Percentiles rank a stretch among this genome's conserved stretches.
Conservation (phyloP, 2,329 filamentous ascomycete species). For the Xylariales sp. region DNA sequence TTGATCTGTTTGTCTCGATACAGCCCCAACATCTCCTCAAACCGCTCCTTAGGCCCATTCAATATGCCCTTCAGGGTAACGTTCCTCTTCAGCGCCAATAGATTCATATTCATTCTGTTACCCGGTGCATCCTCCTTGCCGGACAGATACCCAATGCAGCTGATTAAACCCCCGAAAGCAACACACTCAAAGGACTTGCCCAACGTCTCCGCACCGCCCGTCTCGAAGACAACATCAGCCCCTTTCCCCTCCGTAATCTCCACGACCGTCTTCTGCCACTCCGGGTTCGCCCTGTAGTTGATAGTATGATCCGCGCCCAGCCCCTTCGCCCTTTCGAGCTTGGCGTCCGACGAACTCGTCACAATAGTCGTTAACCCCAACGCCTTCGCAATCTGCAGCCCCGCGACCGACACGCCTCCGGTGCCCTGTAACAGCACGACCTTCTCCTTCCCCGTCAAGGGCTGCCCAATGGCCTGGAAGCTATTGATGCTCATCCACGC, state of each 20-base stretch:
- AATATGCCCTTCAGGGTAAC: slow-evolving; percentile 43
- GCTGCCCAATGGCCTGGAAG: slow-evolving; percentile 48
- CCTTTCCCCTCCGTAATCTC: slow-evolving; percentile 39
- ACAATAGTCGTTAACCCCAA: slow-evolving; percentile 42
- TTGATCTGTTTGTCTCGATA: slow-evolving; percentile 38
- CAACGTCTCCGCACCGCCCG: slow-evolving; percentile 47
- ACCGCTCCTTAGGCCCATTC: slow-evolving; percentile 53
- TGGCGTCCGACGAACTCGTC: slow-evolving; percentile 40
- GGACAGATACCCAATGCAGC: slow-evolving; percentile 35
- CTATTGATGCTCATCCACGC: slow-evolving; percentile 64
- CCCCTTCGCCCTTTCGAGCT: slow-evolving; percentile 39
- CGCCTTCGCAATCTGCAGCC: slow-evolving; percentile 49
- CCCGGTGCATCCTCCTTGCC: slow-evolving; percentile 45
- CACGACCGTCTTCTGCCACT: slow-evolving; percentile 47
- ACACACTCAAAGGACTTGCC: slow-evolving; percentile 48
- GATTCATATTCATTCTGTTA: slow-evolving; percentile 51
- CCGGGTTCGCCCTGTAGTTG: slow-evolving; percentile 49
- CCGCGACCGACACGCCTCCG: slow-evolving; percentile 47
- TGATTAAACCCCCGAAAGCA: slow-evolving; percentile 50
- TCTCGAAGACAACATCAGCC: slow-evolving; percentile 52
- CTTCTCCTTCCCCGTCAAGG: slow-evolving; percentile 37
- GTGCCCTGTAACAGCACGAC: slow-evolving; percentile 51
- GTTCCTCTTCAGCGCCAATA: slow-evolving; percentile 35
- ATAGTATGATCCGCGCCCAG: slow-evolving; percentile 49
- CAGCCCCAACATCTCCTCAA: slow-evolving; percentile 49